Percentiles rank a stretch among this genome's conserved stretches.
Evolutionary conservation across 1,284 basidiomycete species (phyloP).

Genomic region (Chalciporus sp.): DNA sequence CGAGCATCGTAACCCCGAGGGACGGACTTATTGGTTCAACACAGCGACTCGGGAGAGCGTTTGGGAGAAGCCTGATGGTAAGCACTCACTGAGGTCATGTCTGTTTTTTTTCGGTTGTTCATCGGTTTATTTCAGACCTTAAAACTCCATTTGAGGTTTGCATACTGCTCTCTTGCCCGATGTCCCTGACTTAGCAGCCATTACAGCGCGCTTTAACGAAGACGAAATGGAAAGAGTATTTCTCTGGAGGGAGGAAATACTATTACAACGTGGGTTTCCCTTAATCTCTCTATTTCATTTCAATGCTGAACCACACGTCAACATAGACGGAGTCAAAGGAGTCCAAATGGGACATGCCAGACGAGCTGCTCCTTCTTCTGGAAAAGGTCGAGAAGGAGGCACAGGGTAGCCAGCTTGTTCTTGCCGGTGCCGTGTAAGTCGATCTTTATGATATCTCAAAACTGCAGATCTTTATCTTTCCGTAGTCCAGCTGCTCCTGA

Average conservation of each 20-base stretch:
- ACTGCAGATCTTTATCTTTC: not conserved
- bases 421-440: conserved; percentile 35
- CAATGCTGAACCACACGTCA: not conserved
- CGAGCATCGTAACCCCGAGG: conserved; percentile 81
- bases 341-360: conserved; percentile 96
- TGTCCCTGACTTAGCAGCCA: conserved; percentile 12
- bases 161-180: not conserved
- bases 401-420: conserved; percentile 38
- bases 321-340: conserved; percentile 76
- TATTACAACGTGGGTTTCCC: conserved; percentile 77
- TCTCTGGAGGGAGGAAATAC: conserved; percentile 87
- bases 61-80: conserved; percentile 88
- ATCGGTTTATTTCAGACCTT: conserved; percentile 49
- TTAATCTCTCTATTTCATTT: not conserved
- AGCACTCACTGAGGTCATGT: conserved; percentile 19
- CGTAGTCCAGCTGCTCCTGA: conserved; percentile 19
- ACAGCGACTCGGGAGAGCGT: conserved; percentile 76
- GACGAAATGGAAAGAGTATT: conserved; percentile 93
- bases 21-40: conserved; percentile 87
- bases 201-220: conserved; percentile 79
- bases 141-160: conserved; percentile 86
- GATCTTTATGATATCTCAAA: not conserved
- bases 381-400: conserved; percentile 83
- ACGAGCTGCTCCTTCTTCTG: conserved; percentile 78
- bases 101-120: not conserved